phyloP scores from a whole-genome alignment of 306 rosid species.

The Gastrolobium villosum region DNA sequence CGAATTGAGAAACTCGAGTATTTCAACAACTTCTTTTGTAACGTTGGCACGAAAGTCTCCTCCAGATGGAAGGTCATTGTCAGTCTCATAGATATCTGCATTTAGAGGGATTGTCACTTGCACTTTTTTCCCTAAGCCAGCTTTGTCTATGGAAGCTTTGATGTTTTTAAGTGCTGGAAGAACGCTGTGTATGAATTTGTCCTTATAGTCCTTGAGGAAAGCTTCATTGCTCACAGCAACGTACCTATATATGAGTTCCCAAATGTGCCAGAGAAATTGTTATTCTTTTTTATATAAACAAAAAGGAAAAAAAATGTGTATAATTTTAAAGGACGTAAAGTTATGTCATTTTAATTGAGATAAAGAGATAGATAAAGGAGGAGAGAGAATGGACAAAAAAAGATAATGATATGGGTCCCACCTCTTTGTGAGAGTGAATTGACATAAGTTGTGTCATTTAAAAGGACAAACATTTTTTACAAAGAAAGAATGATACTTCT shows the following conservation, averaged over 20 bases:
- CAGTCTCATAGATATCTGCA: constrained; percentile 71
- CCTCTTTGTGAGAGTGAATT: too few species aligned
- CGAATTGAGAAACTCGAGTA: constrained; percentile 63
- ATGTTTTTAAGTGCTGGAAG: constrained; percentile 67
- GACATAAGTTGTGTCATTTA: too few species aligned
- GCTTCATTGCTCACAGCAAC: constrained; percentile 79
- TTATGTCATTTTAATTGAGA: too few species aligned
- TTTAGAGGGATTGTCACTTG: constrained; percentile 71
- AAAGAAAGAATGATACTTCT: too few species aligned
- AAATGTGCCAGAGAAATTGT: not conserved
- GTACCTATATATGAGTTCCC: constrained; percentile 37
- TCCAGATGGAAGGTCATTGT: constrained; percentile 65
- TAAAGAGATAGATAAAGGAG: too few species aligned
- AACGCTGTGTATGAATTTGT: constrained; percentile 42
- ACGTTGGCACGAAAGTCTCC: constrained; percentile 66
- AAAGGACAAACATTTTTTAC: too few species aligned
- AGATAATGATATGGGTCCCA: too few species aligned
- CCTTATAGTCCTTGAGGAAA: constrained; percentile 64
- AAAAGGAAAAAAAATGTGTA: too few species aligned
- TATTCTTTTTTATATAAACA: too few species aligned
- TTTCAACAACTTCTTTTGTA: constrained; percentile 47
- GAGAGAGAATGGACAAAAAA: too few species aligned
- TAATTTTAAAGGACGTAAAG: too few species aligned
- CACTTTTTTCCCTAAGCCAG: constrained; percentile 69
- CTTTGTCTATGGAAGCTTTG: constrained; percentile 69